Evolutionary conservation across 805 yeast species (phyloP).

Genomic region (Scheffersomyces amazonensis): DNA sequence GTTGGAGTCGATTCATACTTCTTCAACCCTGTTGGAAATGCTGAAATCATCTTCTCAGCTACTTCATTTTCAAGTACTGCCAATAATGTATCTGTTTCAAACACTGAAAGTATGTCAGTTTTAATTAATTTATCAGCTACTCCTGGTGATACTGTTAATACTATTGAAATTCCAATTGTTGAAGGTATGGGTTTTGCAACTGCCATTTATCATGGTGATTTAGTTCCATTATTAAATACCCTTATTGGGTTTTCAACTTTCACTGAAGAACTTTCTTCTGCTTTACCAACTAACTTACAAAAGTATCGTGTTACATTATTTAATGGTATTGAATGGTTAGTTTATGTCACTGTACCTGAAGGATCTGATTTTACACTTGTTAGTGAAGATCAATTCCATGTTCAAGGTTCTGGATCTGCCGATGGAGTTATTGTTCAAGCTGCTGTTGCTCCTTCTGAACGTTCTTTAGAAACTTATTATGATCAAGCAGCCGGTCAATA

Average conservation of each 20-base stretch:
- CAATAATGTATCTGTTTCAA: conserved; percentile 41
- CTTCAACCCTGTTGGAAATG: conserved; percentile 54
- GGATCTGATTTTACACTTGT: conserved; percentile 27
- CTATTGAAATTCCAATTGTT: conserved; percentile 56
- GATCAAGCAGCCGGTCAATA: conserved; percentile 72
- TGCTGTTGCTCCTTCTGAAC: conserved; percentile 28
- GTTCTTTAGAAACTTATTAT: conserved; percentile 38
- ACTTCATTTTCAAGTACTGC: conserved; percentile 32
- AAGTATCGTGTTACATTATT: conserved; percentile 57
- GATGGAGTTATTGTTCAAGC: conserved; percentile 44
- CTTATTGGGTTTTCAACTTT: conserved; percentile 20
- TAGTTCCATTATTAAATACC: conserved; percentile 44
- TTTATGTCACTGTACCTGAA: conserved; percentile 54
- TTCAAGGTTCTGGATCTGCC: conserved; percentile 43
- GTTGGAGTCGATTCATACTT: conserved; percentile 44
- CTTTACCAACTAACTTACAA: conserved; percentile 36
- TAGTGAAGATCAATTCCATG: conserved; percentile 30
- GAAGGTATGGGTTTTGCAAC: conserved; percentile 86
- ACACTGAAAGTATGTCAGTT: conserved; percentile 52
- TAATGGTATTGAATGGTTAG: conserved; percentile 62
- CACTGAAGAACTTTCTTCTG: conserved; percentile 20
- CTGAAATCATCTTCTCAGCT: conserved; percentile 57
- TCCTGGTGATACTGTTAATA: conserved; percentile 29
- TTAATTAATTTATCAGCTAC: conserved; percentile 38
- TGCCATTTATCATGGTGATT: conserved; percentile 48